phyloP scores from a whole-genome alignment of 805 yeast species.

The Blastobotrys terrestris region DNA sequence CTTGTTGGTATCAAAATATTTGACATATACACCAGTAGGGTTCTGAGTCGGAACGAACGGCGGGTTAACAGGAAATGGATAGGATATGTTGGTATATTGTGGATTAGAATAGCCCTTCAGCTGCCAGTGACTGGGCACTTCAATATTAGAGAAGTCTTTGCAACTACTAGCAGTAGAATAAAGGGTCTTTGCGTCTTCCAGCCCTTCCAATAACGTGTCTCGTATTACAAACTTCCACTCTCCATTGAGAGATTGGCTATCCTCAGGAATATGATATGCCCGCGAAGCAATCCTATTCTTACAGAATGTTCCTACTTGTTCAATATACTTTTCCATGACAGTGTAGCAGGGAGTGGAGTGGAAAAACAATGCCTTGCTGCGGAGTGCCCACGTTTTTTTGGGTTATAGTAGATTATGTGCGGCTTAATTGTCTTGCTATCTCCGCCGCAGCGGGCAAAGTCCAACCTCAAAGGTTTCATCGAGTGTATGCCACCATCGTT shows the following conservation, averaged over 20 bases:
- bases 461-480: too few species aligned
- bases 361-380: too few species aligned
- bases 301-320: constrained; percentile 12
- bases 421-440: too few species aligned
- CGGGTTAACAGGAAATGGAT: constrained; percentile 32
- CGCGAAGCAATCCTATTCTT: constrained; percentile 14
- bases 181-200: constrained; percentile 3
- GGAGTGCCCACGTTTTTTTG: neutral
- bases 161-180: neutral
- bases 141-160: constrained; percentile 16
- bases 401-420: too few species aligned
- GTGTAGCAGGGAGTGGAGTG: too few species aligned
- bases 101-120: constrained; percentile 33
- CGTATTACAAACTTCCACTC: constrained; percentile 23
- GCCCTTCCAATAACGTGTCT: constrained; percentile 13
- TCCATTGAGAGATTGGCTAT: constrained; percentile 21
- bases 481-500: too few species aligned
- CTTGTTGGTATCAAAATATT: constrained; percentile 19
- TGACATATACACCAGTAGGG: constrained; percentile 33
- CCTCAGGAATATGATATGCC: constrained; percentile 15
- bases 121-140: constrained; percentile 37
- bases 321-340: constrained; percentile 12
- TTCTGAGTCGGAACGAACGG: constrained; percentile 31
- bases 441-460: too few species aligned
- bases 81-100: constrained; percentile 32